Base-by-base conservation (phyloP, 768 basidiomycete genomes). In the Termitomyces sp. region DNA sequence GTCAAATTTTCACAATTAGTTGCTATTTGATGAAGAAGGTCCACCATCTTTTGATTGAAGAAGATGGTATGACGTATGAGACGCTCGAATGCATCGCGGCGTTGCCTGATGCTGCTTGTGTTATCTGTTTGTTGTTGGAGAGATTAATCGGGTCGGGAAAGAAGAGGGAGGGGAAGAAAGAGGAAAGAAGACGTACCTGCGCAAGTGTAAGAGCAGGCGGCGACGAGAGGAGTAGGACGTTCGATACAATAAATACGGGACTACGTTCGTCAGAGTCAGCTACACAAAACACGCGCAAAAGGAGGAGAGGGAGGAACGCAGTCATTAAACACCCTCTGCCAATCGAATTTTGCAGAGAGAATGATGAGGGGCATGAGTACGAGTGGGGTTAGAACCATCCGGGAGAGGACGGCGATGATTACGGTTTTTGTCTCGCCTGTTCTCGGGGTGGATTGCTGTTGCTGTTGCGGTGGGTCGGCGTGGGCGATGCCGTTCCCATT, bases 51-150 rank as follows among this genome's bases (percentile, higher is more conserved):
- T n/a, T n/a, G n/a, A n/a, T n/a, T n/a, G n/a, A n/a, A 94, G 67
- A 94, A 94, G 56, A 98, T 91, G 0, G 95, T 98, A 50, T 90
- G 81, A 56, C 85, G 88, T 67, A 97, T 89, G 33, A 98, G 78
- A 1, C 93, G 78, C 72, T 98, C 96, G 65, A 98, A 98, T 0
- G 91, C 86, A 63, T 91, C 91, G 3, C n/a, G n/a, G n/a, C n/a
- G n/a, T n/a, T n/a, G n/a, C 91, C 90, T 0, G 64, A 87, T 2
- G 87, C 89, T 0, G 89, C 87, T 67, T 92, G 89, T 0, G 93
- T 92, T 63, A 94, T 91, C 76, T 90, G 33, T 38, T 35, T 1
- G 3, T 5, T n/a, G n/a, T n/a, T n/a, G n/a, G n/a, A n/a, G n/a
- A n/a, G n/a, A n/a, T n/a, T n/a, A n/a, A n/a, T n/a, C 63, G 20